These are phyloP conservation scores for Ascochyta pisi DNA, from an alignment of 2,329 filamentous ascomycete species.

Conservation along the genomic window DNA sequence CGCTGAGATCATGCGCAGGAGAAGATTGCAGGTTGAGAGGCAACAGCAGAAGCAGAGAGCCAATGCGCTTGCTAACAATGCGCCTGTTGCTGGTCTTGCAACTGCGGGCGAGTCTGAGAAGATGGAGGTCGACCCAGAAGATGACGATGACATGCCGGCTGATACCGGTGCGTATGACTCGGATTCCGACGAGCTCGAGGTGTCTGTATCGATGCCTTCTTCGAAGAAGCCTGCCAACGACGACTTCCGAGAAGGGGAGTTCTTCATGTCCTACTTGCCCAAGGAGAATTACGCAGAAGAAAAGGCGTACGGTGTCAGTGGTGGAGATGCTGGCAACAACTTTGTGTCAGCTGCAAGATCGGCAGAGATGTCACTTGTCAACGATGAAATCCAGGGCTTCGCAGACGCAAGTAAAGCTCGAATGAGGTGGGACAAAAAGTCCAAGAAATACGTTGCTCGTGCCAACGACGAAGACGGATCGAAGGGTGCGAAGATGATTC, in stretches of 20 bases:
- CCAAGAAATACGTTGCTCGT: slow-evolving; percentile 90
- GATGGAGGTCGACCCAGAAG: slow-evolving; percentile 39
- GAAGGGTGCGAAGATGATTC: slow-evolving; percentile 74
- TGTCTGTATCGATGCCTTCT: slow-evolving; percentile 54
- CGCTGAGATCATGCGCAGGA: slow-evolving; percentile 76
- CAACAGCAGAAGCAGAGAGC: slow-evolving; percentile 54
- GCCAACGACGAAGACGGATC: slow-evolving; percentile 95
- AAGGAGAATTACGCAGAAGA: slow-evolving; percentile 86
- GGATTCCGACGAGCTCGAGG: slow-evolving; percentile 62
- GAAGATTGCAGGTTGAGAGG: slow-evolving; percentile 72
- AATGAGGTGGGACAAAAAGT: slow-evolving; percentile 97
- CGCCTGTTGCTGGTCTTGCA: slow-evolving; percentile 10
- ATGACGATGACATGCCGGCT: slow-evolving; percentile 46
- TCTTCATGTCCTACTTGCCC: slow-evolving; percentile 97
- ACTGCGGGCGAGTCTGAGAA: slow-evolving; percentile 21
- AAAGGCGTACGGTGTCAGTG: slow-evolving; percentile 90
- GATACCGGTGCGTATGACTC: slow-evolving; percentile 49
- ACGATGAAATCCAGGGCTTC: slow-evolving; percentile 86
- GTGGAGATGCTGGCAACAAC: slow-evolving; percentile 68
- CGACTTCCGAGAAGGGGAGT: slow-evolving; percentile 81
- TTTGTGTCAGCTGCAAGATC: slow-evolving; percentile 89
- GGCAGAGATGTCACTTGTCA: slow-evolving; percentile 89
- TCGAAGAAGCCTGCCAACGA: slow-evolving; percentile 41
- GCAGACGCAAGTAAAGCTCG: slow-evolving; percentile 75
- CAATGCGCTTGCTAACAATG: slow-evolving; percentile 44